Base-by-base conservation (phyloP, 2,329 filamentous ascomycete species). In the Aspergillus pseudonomiae region DNA sequence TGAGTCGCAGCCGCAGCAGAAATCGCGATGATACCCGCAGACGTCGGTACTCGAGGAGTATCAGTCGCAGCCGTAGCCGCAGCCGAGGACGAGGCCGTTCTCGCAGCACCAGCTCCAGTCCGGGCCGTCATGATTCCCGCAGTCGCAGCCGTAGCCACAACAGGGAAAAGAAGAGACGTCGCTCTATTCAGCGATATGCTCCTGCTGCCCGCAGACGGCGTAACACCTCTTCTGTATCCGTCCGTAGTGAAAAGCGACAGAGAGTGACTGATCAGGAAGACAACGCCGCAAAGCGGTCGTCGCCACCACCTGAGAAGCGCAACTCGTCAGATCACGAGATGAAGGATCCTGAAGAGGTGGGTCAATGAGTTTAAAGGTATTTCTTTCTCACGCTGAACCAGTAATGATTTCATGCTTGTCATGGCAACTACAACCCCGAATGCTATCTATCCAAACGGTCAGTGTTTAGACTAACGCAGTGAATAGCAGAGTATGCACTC, bases 181-280 rank as follows among this genome's bases (percentile, higher is more conserved):
- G 78, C 59, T 83, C 81, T 16, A 69, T 81, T 62, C 72, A 79
- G 69, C 78, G 79, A 76, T 82, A 81, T 75, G 78, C 78, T 60
- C 79, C 80, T 43, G 74, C 71, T 43, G 74, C 70, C 26, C 78
- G 78, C 63, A 77, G 77, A 69, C 74, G 76, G 67, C 79, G 75
- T 68, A 81, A 80, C 65, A 76, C 75, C 60, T 79, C 79, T 66
- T 80, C 80, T 53, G 73, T 75, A 64, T 80, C 79, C 65, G 75
- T 74, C 66, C 78, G 76, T 60, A 73, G 74, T 71, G 75, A 78
- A 50, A 82, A 82, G 68, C 74, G 77, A 68, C 76, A 75, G 64
- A 79, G 74, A 67, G 74, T 75, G 66, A 73, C 78, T 74, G 78
- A 78, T 75, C 72, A 77, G 67, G 70, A 75, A 46, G 68, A 76